Percentiles rank a stretch among this genome's conserved stretches.
phyloP scores from a whole-genome alignment of 257 asterid genomes.

The Solanum etuberosum region DNA sequence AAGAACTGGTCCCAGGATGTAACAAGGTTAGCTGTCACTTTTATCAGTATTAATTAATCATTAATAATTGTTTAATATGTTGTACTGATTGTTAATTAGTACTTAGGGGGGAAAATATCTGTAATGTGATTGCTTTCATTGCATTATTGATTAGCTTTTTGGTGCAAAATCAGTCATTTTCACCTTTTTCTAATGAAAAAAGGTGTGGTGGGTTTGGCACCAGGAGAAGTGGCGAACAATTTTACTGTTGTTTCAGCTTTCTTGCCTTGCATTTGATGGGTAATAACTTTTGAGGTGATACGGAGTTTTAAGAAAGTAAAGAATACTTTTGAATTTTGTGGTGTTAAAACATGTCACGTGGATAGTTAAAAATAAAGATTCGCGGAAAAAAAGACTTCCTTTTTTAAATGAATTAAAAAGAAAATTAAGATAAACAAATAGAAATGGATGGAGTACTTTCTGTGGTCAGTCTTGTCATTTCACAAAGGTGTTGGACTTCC shows the following conservation, averaged over 20 bases:
- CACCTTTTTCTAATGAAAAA: conserved; percentile 40
- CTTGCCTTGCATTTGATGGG: conserved; percentile 15
- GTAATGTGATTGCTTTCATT: neutral
- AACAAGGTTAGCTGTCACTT: conserved; percentile 67
- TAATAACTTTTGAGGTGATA: neutral
- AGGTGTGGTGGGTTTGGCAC: conserved; percentile 39
- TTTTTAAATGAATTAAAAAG: neutral
- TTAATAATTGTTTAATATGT: neutral
- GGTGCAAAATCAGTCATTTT: conserved; percentile 29
- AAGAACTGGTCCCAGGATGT: conserved; percentile 99
- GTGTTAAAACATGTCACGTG: neutral
- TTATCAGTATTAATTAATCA: conserved; percentile 8
- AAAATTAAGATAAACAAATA: neutral
- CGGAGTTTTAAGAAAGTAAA: no score
- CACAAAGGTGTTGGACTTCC: neutral
- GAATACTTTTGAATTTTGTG: no score
- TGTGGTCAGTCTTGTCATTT: neutral
- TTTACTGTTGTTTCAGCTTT: conserved; percentile 28
- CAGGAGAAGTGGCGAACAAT: conserved; percentile 43
- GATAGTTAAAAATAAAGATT: no score
- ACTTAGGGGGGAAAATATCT: neutral
- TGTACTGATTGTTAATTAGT: conserved; percentile 1
- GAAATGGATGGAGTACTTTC: neutral
- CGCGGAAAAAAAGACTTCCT: no score
- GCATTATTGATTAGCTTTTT: conserved; percentile 7